Base-by-base conservation (phyloP, 768 basidiomycete species). In the Leccinum sublutescens region DNA sequence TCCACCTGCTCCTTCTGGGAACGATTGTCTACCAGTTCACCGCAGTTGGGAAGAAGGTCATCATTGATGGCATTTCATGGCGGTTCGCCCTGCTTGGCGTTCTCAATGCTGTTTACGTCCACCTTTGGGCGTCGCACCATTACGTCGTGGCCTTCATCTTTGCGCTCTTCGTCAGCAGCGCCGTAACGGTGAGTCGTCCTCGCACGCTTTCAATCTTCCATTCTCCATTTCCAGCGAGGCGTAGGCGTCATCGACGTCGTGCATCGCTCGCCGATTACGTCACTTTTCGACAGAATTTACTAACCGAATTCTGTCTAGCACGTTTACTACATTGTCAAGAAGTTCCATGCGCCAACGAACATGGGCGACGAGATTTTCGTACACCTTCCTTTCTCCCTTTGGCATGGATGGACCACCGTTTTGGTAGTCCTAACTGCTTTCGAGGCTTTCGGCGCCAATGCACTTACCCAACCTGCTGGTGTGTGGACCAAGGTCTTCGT, bases 401-500 rank as follows among this genome's bases (percentile, higher is more conserved):
- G 90, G 76, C 94, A 97, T 68, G 95, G 94, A 38, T 93, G 91
- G 91, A 90, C 87, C 11, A 92, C 91, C 55, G 85, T 94, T 59
- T 83, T 92, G 54, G 85, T 94, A 58, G 73, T 95, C 66, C 74
- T 95, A 63, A 87, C 89, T 45, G 90, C 82, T 2, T 95, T 95
- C 67, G 88, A 93, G 64, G 93, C 93, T 0, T 95, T 95, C 66
- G 95, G 96, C 63, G 85, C 87, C 60, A 81, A 95, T 71, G 86
- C 90, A 0, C 69, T 79, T 59, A 73, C 70, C 59, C 77, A 89
- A 57, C 75, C 70, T 33, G 87, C 92, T 3, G 93, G 94, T 43
- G 76, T 94, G 58, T 94, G 92, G 88, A 95, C 93, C 70, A 95
- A 95, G 70, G 87, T 96, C 69, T 93, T 95, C 65, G 96, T 95